phyloP scores from a whole-genome alignment of 2,329 filamentous ascomycete species.

The Monilinia polystroma region DNA sequence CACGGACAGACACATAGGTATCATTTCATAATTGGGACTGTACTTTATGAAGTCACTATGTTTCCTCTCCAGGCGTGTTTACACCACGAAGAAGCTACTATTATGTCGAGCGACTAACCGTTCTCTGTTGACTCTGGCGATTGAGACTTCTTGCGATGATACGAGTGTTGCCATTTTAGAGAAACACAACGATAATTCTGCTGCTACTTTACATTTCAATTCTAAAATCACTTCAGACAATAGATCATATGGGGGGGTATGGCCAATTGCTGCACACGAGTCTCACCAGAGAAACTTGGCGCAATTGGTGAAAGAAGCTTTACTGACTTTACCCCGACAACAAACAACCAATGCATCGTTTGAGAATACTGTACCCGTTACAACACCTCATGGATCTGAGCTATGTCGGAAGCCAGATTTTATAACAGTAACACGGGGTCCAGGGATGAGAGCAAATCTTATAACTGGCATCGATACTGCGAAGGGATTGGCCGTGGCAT shows the following conservation, averaged over 20 bases:
- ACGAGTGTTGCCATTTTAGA: slow-evolving; percentile 83
- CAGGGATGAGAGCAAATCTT: slow-evolving; percentile 81
- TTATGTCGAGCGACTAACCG: slow-evolving; percentile 31
- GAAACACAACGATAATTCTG: slow-evolving; percentile 45
- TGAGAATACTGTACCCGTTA: slow-evolving; percentile 25
- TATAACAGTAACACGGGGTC: slow-evolving; percentile 84
- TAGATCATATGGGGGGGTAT: slow-evolving; percentile 70
- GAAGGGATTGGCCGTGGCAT: slow-evolving; percentile 82
- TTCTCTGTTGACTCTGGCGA: slow-evolving; percentile 61
- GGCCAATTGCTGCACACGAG: slow-evolving; percentile 71
- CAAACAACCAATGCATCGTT: slow-evolving; percentile 27
- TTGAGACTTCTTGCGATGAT: slow-evolving; percentile 89
- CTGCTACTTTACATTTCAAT: slow-evolving; percentile 72
- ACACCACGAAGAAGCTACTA: background rate
- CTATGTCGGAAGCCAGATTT: slow-evolving; percentile 66
- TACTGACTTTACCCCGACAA: slow-evolving; percentile 50
- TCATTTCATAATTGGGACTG: background rate
- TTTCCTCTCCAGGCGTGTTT: slow-evolving; percentile 32
- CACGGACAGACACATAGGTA: background rate
- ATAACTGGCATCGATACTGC: slow-evolving; percentile 76
- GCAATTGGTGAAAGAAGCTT: slow-evolving; percentile 62
- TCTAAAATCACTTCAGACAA: slow-evolving; percentile 80
- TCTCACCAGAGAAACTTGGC: slow-evolving; percentile 74
- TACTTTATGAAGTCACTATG: slow-evolving; percentile 39
- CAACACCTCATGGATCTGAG: slow-evolving; percentile 28